Evolutionary conservation across 768 basidiomycete species (phyloP).

Genomic region (Tricholoma furcatifolium): DNA sequence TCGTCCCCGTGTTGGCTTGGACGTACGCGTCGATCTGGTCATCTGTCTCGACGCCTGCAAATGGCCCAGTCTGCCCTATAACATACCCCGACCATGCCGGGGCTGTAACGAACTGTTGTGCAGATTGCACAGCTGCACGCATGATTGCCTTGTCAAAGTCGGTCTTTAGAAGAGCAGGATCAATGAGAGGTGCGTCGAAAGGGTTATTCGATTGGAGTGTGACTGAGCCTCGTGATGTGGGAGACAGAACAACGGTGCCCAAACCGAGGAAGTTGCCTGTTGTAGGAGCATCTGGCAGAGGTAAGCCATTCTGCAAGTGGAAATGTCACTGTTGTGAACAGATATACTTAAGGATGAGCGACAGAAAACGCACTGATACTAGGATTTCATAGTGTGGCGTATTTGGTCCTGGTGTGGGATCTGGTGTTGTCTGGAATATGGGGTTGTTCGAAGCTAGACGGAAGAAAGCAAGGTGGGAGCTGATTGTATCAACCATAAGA

Average conservation of each 20-base stretch:
- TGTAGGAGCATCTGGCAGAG: conserved; percentile 24
- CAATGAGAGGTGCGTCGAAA: conserved; percentile 41
- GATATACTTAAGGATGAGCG: background rate
- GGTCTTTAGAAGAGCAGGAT: conserved; percentile 39
- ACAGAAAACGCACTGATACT: conserved; percentile 16
- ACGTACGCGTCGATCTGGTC: conserved; percentile 21
- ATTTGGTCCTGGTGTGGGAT: conserved; percentile 26
- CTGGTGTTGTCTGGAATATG: conserved; percentile 19
- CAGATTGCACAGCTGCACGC: conserved; percentile 19
- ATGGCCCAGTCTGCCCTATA: conserved; percentile 3
- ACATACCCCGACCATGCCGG: conserved; percentile 23
- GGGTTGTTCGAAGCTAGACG: conserved; percentile 19
- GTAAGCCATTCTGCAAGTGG: conserved; percentile 9
- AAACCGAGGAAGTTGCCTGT: conserved; percentile 17
- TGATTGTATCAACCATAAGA: conserved; percentile 15
- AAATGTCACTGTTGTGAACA: too few relatives aligned
- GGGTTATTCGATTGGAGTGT: conserved; percentile 36
- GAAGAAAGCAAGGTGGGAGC: conserved; percentile 21
- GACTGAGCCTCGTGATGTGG: conserved; percentile 25
- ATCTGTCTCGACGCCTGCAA: conserved; percentile 19
- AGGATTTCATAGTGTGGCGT: conserved; percentile 27
- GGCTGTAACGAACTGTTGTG: conserved; percentile 15
- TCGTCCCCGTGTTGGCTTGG: conserved; percentile 15
- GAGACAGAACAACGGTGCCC: conserved; percentile 14
- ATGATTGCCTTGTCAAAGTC: conserved; percentile 22